A percentile compares a stretch with the other conserved stretches of the same genome.
Evolutionary conservation across 2,329 filamentous ascomycete species (phyloP).

Genomic region (Paraphoma sp.): DNA sequence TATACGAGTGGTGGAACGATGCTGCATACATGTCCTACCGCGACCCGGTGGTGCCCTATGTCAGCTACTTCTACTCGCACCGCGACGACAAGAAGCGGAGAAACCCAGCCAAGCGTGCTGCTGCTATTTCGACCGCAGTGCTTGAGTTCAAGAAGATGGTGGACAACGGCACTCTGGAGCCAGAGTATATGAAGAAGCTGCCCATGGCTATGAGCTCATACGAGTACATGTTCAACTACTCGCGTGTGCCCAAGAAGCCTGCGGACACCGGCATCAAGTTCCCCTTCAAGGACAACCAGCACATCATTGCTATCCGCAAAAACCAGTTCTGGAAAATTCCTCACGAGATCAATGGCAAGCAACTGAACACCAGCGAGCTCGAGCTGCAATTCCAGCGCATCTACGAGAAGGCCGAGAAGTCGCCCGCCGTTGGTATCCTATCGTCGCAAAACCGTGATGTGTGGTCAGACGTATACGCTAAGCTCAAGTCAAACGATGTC

Average conservation of each 20-base stretch:
- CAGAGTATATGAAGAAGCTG: conserved; percentile 98
- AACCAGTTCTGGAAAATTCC: conserved; percentile 96
- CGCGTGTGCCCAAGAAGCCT: conserved; percentile 81
- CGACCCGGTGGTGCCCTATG: conserved; percentile 95
- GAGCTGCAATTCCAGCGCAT: conserved; percentile 88
- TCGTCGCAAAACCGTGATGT: conserved; percentile 93
- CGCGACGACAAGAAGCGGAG: conserved; percentile 88
- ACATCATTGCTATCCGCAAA: conserved; percentile 90
- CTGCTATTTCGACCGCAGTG: conserved; percentile 82
- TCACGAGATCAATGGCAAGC: conserved; percentile 80
- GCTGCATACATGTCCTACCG: conserved; percentile 91
- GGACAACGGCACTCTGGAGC: conserved; percentile 81
- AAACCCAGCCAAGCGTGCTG: conserved; percentile 89
- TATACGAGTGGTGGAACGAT: conserved; percentile 98
- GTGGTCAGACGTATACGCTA: conserved; percentile 74
- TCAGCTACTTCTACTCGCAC: conserved; percentile 99
- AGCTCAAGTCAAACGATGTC: conserved; percentile 74
- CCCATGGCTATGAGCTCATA: conserved; percentile 99
- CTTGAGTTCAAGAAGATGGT: conserved; percentile 96
- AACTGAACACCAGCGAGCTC: conserved; percentile 87
- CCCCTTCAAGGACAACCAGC: conserved; percentile 74
- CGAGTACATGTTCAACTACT: conserved; percentile 98
- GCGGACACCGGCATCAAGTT: conserved; percentile 87
- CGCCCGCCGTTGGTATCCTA: conserved; percentile 81
- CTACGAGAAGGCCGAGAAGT: conserved; percentile 70